Evolutionary conservation across 768 basidiomycete genomes (phyloP).

Genomic region (Gautieria morchelliformis): DNA sequence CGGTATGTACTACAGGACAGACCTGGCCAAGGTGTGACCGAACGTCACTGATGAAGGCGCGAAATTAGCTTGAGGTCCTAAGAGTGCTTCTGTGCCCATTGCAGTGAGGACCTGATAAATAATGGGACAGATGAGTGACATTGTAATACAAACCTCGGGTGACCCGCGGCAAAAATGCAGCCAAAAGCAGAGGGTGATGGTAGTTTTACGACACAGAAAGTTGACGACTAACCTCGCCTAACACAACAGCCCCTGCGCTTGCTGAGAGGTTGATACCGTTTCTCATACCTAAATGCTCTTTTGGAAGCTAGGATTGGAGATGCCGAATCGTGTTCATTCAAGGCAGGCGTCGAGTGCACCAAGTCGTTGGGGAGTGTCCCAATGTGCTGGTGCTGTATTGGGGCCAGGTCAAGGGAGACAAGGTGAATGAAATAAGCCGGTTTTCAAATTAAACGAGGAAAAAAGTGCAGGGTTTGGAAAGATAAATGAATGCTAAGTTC

Average conservation of each 20-base stretch:
- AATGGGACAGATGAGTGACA: conserved; percentile 45
- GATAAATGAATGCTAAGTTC: too few species aligned
- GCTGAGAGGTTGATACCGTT: conserved; percentile 85
- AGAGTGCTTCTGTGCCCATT: conserved; percentile 74
- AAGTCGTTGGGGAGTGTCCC: conserved; percentile 54
- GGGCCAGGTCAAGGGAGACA: conserved; percentile 63
- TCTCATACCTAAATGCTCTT: conserved; percentile 72
- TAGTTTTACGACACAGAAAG: not conserved
- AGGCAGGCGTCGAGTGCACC: conserved; percentile 29
- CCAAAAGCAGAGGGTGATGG: not conserved
- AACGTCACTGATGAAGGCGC: too few species aligned
- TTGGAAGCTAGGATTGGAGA: conserved; percentile 23
- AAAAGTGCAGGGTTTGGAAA: too few species aligned
- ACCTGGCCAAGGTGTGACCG: conserved; percentile 85
- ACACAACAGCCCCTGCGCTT: conserved; percentile 34
- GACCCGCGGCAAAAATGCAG: too few species aligned
- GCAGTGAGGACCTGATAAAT: conserved; percentile 66
- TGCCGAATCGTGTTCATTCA: conserved; percentile 25
- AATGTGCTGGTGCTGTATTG: conserved; percentile 73
- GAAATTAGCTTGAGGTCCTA: conserved; percentile 62
- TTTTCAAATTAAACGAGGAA: too few species aligned
- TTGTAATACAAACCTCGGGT: not conserved
- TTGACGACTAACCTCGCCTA: conserved; percentile 16
- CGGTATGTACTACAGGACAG: conserved; percentile 11
- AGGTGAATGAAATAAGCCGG: conserved; percentile 28